Evolutionary conservation across 352 stramenopile genomes (phyloP).

Genomic region (Phytopythium oedochilum): DNA sequence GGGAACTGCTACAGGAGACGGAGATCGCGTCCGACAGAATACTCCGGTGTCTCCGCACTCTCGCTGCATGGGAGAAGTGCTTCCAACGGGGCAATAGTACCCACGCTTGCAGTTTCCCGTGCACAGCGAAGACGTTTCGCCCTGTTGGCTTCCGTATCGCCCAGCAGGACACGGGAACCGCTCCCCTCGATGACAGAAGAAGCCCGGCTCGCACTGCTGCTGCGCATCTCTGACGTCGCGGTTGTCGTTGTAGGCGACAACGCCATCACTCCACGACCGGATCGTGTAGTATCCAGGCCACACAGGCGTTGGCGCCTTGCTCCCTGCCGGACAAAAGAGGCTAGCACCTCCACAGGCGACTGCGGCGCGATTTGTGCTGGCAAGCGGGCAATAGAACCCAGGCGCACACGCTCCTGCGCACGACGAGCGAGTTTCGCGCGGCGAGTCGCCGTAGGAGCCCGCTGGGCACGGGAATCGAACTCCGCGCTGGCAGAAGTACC

Average conservation of each 20-base stretch:
- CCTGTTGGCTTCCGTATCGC: conserved; percentile 34
- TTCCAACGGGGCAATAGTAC: conserved; percentile 61
- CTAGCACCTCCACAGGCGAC: conserved; percentile 24
- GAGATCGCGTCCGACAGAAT: conserved; percentile 53
- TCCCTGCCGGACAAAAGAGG: conserved; percentile 65
- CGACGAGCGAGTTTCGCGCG: conserved; percentile 20
- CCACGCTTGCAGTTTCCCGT: conserved; percentile 50
- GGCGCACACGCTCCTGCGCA: conserved; percentile 43
- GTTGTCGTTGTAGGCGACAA: conserved; percentile 20
- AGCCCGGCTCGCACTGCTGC: conserved; percentile 51
- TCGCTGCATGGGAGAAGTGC: conserved; percentile 26
- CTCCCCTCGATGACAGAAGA: conserved; percentile 55
- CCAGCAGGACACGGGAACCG: conserved; percentile 57
- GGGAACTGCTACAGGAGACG: conserved; percentile 19
- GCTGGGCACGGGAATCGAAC: conserved; percentile 51
- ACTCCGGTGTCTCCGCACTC: conserved; percentile 37
- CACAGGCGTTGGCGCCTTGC: conserved; percentile 42
- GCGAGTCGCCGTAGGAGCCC: conserved; percentile 28
- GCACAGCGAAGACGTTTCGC: conserved; percentile 55
- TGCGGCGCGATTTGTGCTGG: conserved; percentile 37
- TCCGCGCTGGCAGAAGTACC: conserved; percentile 51
- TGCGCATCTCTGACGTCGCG: conserved; percentile 36
- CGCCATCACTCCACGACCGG: conserved; percentile 6
- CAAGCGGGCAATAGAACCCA: conserved; percentile 62
- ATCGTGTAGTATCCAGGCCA: conserved; percentile 63